Base-by-base conservation (phyloP, 2,329 filamentous ascomycete genomes). In the Diaporthe helianthi region DNA sequence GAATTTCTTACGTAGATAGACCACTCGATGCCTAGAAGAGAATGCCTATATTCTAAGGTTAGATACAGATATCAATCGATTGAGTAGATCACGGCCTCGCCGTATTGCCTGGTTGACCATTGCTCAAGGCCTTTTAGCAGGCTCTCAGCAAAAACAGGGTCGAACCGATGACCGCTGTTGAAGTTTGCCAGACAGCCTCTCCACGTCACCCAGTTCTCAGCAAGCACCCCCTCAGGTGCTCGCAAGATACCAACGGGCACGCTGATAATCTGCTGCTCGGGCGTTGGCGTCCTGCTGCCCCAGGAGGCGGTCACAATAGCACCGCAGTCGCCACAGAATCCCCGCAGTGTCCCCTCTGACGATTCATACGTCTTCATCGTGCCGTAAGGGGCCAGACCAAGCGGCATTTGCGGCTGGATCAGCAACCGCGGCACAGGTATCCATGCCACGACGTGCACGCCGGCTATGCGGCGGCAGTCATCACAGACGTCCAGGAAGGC, bases 131-230 rank as follows among this genome's bases (percentile, higher is more conserved):
- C 83, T 22, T 79, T 72, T 44, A 75, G 71, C 66, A 84, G 41
- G 1, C 76, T 76, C 68, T 80, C 75, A 0, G 72, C 67, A 71
- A 85, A 82, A 1, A 71, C 73, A 0, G 65, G 31, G 58, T 84
- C 82, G 65, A 77, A 85, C 26, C 66, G 69, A 69, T 73, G 76
- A 3, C 82, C 83, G 33, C 75, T 77, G 9, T 78, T 76, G 8
- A 71, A 65, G 73, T 75, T 80, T 1, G 75, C 78, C 12, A 81
- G 36, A 68, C 77, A 75, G 0, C 74, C 76, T 64, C 81, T 76
- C 84, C 84, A 86, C 1, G 78, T 80, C 22, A 86, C 69, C 84
- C 84, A 85, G 9, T 79, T 76, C 71, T 83, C 79, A 0, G 82
- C 82, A 75, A 81, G 77, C 3, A 77, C 72, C 0, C 83, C 83